Evolutionary conservation across 2,329 filamentous ascomycete species (phyloP).

Genomic region (Cladosporium halotolerans): DNA sequence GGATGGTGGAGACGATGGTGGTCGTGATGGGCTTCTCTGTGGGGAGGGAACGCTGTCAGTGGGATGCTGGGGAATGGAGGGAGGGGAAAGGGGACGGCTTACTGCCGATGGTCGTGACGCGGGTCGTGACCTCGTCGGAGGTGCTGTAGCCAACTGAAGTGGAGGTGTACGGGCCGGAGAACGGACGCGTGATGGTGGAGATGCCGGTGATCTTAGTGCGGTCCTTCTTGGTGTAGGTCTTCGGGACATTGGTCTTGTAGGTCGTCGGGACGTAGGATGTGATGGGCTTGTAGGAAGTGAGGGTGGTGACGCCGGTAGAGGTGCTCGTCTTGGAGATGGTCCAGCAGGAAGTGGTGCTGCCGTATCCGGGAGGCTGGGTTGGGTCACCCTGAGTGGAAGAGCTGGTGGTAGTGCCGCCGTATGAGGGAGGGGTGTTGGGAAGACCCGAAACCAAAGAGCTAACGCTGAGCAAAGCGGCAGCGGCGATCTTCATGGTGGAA

Average conservation of each 20-base stretch:
- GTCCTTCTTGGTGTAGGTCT: slow-evolving; percentile 1
- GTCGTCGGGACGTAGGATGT: not conserved
- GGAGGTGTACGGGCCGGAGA: slow-evolving; percentile 2
- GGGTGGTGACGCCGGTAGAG: not conserved
- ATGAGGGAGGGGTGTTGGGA: not conserved
- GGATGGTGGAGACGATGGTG: not conserved
- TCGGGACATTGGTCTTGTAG: not conserved
- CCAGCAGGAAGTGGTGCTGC: not conserved
- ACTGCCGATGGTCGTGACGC: not conserved
- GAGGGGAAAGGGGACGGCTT: not conserved
- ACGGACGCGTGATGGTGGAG: not conserved
- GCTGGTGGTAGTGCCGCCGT: slow-evolving; percentile 1
- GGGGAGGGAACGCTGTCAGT: not conserved
- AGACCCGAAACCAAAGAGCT: slow-evolving; percentile 6
- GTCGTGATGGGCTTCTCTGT: not conserved
- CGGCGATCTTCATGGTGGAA: slow-evolving; percentile 4
- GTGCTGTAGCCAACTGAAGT: slow-evolving; percentile 1
- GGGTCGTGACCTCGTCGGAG: not conserved
- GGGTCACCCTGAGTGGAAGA: not conserved
- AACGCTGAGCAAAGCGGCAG: slow-evolving; percentile 2
- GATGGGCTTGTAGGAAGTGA: slow-evolving; percentile 6
- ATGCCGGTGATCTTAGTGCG: slow-evolving; percentile 1
- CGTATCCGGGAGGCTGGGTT: not conserved
- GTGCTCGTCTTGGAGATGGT: not conserved
- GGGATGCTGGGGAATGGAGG: no score